Conservation (phyloP, 208 protist species). For the Lotmaria passim region DNA sequence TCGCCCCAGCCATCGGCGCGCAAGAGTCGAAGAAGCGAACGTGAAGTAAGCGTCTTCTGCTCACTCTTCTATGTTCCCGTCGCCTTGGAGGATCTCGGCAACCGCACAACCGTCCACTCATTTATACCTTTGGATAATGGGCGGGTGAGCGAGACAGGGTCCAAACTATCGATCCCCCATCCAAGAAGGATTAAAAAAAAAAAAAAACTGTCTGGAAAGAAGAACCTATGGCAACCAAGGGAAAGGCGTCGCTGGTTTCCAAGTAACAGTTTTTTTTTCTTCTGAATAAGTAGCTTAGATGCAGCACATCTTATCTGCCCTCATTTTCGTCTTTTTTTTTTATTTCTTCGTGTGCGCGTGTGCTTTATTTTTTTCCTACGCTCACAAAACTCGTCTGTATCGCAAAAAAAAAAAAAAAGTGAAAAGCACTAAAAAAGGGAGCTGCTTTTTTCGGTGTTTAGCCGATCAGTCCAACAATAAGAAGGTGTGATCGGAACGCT, state of each 20-base stretch:
- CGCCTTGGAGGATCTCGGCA: not conserved
- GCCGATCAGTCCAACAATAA: constrained; percentile 15
- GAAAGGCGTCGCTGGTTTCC: not conserved
- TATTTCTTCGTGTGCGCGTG: not conserved
- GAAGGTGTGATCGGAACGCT: constrained; percentile 12
- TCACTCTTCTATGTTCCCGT: constrained; percentile 7
- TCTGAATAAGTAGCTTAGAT: constrained; percentile 22
- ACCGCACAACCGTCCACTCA: not conserved
- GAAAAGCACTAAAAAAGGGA: constrained; percentile 1
- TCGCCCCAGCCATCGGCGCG: constrained; percentile 24
- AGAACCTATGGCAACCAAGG: not conserved
- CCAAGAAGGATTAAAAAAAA: not conserved
- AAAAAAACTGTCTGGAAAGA: not conserved
- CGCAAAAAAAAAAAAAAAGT: constrained; percentile 11
- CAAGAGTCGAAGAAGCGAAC: constrained; percentile 17
- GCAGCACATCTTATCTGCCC: constrained; percentile 19
- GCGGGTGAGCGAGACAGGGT: not conserved
- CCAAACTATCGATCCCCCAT: not conserved
- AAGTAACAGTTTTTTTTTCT: constrained; percentile 12
- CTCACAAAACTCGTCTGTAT: not conserved
- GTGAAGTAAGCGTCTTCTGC: not conserved
- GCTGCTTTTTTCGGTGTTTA: constrained; percentile 7
- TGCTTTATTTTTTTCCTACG: not conserved
- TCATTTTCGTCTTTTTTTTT: constrained; percentile 7
- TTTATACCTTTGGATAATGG: not conserved